Evolutionary conservation across 225 moss, liverwort and hornwort genomes (phyloP).

Genomic region (Bryoerythrophyllum caledonicum): DNA sequence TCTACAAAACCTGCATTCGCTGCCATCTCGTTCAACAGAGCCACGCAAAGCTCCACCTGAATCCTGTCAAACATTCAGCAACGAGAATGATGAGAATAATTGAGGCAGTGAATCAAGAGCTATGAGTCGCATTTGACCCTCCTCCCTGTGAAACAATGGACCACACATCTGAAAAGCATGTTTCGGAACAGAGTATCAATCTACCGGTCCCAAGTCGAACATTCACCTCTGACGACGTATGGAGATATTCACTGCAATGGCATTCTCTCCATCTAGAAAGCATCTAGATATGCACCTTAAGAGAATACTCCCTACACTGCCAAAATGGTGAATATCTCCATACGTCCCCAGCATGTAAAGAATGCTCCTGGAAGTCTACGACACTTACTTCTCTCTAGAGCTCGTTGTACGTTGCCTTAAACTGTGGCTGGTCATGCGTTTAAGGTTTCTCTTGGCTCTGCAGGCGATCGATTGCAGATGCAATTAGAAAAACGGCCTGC

Average conservation of each 20-base stretch:
- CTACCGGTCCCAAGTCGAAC: background rate
- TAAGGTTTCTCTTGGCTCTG: constrained; percentile 16
- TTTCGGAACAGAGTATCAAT: background rate
- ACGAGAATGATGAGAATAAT: background rate
- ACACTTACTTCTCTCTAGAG: constrained; percentile 22
- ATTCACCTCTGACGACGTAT: background rate
- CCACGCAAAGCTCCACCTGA: constrained; percentile 55
- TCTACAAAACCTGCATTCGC: constrained; percentile 25
- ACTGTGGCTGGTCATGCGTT: constrained; percentile 13
- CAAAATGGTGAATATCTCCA: too few species aligned
- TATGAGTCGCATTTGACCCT: background rate
- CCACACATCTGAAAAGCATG: constrained; percentile 4
- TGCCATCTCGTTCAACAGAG: constrained; percentile 48
- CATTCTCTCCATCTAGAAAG: too few species aligned
- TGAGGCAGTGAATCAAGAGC: background rate
- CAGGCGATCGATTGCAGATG: constrained; percentile 21
- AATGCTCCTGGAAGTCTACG: background rate
- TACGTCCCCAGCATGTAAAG: too few species aligned
- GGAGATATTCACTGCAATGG: too few species aligned
- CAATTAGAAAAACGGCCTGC: background rate
- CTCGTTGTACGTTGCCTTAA: constrained; percentile 10
- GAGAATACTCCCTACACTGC: too few species aligned
- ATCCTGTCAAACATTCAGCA: constrained; percentile 36
- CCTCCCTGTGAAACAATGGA: background rate
- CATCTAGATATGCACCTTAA: too few species aligned